Conservation (phyloP, 148 eudicot genomes). For the Cornus controversa region DNA sequence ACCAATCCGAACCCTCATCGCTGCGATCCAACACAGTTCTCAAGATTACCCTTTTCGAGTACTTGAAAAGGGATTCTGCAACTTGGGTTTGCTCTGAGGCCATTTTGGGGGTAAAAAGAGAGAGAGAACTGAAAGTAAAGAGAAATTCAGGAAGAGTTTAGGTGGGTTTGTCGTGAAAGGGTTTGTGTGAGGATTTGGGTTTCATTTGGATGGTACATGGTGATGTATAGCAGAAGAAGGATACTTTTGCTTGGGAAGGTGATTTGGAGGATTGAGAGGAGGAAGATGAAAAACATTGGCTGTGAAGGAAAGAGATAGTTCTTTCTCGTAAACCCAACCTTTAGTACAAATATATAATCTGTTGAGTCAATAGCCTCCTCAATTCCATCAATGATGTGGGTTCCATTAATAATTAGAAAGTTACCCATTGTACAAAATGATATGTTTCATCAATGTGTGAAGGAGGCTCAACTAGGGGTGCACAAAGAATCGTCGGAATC, state of each 20-base stretch:
- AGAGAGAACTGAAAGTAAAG: not conserved
- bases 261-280: constrained; percentile 13
- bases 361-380: too few relatives aligned
- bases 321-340: too few relatives aligned
- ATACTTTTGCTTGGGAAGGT: constrained; percentile 45
- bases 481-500: too few relatives aligned
- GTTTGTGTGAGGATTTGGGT: constrained; percentile 10
- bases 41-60: constrained; percentile 64
- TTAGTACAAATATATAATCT: too few relatives aligned
- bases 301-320: constrained; percentile 45
- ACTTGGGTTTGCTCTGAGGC: constrained; percentile 25
- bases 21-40: constrained; percentile 44
- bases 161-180: too few relatives aligned
- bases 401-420: too few relatives aligned
- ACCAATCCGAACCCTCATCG: constrained; percentile 60
- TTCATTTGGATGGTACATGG: constrained; percentile 17
- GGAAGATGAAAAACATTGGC: constrained; percentile 16
- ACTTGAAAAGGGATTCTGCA: constrained; percentile 37
- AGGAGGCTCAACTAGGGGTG: too few relatives aligned
- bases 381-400: too few relatives aligned
- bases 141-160: not conserved
- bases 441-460: too few relatives aligned
- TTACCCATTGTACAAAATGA: too few relatives aligned
- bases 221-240: constrained; percentile 7
- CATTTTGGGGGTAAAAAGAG: constrained; percentile 14